Percentiles rank a stretch among this genome's conserved stretches.
phyloP scores from a whole-genome alignment of 805 yeast genomes.

The Ogataea methanolica region DNA sequence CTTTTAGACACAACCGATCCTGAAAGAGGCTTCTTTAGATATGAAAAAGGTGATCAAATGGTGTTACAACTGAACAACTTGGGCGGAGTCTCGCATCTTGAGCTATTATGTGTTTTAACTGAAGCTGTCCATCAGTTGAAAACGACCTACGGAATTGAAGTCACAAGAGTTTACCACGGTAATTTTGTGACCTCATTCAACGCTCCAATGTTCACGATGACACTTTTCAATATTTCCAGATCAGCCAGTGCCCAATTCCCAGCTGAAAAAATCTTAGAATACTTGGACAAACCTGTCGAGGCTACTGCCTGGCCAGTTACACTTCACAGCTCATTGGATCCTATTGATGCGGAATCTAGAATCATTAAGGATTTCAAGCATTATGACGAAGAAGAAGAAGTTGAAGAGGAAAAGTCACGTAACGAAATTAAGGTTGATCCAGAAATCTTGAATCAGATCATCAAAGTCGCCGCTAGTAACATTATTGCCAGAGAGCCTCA shows the following conservation, averaged over 20 bases:
- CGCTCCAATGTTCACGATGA: slow-evolving; percentile 35
- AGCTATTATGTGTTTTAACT: slow-evolving; percentile 27
- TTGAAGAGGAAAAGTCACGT: background rate
- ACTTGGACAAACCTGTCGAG: slow-evolving; percentile 29
- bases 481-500: slow-evolving; percentile 32
- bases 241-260: slow-evolving; percentile 22
- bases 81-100: slow-evolving; percentile 35
- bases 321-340: slow-evolving; percentile 8
- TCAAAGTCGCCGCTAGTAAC: slow-evolving; percentile 26
- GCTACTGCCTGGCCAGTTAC: slow-evolving; percentile 31
- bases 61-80: slow-evolving; percentile 32
- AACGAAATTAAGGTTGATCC: slow-evolving; percentile 22
- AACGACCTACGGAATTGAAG: slow-evolving; percentile 23
- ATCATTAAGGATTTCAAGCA: slow-evolving; percentile 26
- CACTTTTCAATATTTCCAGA: slow-evolving; percentile 32
- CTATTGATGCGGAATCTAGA: slow-evolving; percentile 21
- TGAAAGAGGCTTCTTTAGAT: slow-evolving; percentile 30
- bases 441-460: slow-evolving; percentile 7
- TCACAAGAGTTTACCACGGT: slow-evolving; percentile 31
- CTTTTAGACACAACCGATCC: slow-evolving; percentile 24
- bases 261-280: slow-evolving; percentile 22
- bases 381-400: slow-evolving; percentile 19
- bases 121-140: slow-evolving; percentile 23
- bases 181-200: slow-evolving; percentile 33
- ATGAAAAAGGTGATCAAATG: slow-evolving; percentile 26